These are phyloP conservation scores for Platanus orientalis DNA, from an alignment of 164 flowering plant genomes.

Conservation along the genomic window DNA sequence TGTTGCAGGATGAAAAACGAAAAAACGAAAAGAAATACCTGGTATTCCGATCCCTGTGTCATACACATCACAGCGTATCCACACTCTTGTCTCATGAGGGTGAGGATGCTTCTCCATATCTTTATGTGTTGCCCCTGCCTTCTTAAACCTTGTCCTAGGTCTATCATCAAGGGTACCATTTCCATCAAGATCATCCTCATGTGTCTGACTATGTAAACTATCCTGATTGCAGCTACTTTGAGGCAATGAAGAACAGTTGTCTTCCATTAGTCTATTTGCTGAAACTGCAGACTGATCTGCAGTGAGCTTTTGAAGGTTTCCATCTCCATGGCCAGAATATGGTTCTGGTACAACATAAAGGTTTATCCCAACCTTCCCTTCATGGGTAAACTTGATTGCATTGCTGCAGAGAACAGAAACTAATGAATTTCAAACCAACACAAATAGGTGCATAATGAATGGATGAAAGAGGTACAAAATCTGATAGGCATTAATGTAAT, in stretches of 20 bases:
- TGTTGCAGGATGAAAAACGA: neutral
- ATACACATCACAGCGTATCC: conserved; percentile 91
- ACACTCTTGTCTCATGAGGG: conserved; percentile 47
- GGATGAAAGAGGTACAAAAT: conserved; percentile 3
- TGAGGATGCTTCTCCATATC: conserved; percentile 29
- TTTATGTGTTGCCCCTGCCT: conserved; percentile 22
- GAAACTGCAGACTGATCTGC: conserved; percentile 28
- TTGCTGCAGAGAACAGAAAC: conserved; percentile 47
- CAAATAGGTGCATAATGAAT: too few species aligned
- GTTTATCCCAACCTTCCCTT: conserved; percentile 87
- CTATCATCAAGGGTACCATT: conserved; percentile 22
- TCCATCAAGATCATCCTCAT: conserved; percentile 23
- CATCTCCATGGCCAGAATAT: conserved; percentile 21
- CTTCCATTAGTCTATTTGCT: conserved; percentile 21
- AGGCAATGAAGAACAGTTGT: conserved; percentile 16
- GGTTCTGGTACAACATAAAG: conserved; percentile 65
- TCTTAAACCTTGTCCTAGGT: conserved; percentile 24
- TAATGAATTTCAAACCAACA: conserved; percentile 4
- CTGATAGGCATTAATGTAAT: neutral
- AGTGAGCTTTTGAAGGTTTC: conserved; percentile 14
- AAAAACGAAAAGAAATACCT: conserved; percentile 43
- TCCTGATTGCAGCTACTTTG: conserved; percentile 12
- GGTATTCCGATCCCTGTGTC: conserved; percentile 99
- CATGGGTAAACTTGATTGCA: conserved; percentile 91
- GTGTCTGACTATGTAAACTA: conserved; percentile 12